Evolutionary conservation across 2,329 filamentous ascomycete genomes (phyloP), one percentile per base, ranked within the genome.

Genomic region (Geosmithia flava): DNA sequence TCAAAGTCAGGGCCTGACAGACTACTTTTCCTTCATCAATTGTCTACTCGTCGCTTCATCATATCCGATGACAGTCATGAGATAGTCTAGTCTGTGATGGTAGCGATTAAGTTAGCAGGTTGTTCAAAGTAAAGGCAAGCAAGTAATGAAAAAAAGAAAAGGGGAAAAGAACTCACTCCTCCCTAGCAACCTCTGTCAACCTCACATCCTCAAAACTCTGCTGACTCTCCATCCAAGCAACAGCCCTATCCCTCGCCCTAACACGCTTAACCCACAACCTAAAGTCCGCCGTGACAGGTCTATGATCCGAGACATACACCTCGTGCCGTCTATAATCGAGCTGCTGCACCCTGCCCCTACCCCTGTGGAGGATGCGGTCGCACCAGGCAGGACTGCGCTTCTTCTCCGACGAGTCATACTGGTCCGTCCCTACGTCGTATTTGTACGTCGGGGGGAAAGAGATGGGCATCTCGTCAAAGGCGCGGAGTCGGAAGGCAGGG

Each of bases 381-480:
- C 93, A 98, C 93, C 93, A 98, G 1, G 93, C 93, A 0, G 93
- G 93, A 20, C 87, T 85, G 46, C 93, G 80, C 63, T 87, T 87
- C 73, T 98, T 98, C 64, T 98, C 93, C 56, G 86, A 91, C 1
- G 86, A 85, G 62, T 98, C 93, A 63, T 97, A 98, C 7, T 80
- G 85, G 60, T 97, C 91, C 0, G 88, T 94, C 16, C 90, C 90
- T 1, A 97, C 88, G 56, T 98, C 93, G 63, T 98, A 98, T 63
- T 98, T 98, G 72, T 98, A 98, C 0, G 93, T 98, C 1, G 93
- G 93, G 7, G 88, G 83, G 62, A 98, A 98, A 0, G 81, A 84
- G 58, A 98, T 96, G 1, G 85, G 86, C 48, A 84, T 74, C 66
- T 98, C 93, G n/a, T 84, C 81, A 63, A 98, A 97, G 0, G 87